phyloP scores from a whole-genome alignment of 2,329 filamentous ascomycete genomes.

The Lanzia echinophila region DNA sequence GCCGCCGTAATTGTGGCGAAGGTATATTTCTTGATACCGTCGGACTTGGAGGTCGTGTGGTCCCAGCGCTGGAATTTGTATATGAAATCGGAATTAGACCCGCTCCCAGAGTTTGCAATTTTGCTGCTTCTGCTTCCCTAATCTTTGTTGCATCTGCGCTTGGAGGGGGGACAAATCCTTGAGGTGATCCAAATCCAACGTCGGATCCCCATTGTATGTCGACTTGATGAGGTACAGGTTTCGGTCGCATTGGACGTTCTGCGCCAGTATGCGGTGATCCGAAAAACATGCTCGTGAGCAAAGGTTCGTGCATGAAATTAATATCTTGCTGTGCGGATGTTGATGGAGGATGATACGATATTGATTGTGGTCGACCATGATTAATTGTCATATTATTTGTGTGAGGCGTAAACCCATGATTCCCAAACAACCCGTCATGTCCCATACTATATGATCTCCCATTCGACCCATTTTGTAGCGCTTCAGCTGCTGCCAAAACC shows the following conservation, averaged over 20 bases:
- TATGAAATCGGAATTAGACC: slow-evolving; percentile 34
- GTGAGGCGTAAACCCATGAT: slow-evolving; percentile 12
- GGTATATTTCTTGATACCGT: not conserved
- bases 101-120: slow-evolving; percentile 49
- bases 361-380: slow-evolving; percentile 21
- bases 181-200: slow-evolving; percentile 49
- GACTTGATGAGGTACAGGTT: slow-evolving; percentile 27
- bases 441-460: slow-evolving; percentile 27
- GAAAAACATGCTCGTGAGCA: slow-evolving; percentile 26
- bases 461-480: slow-evolving; percentile 38
- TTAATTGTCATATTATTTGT: slow-evolving; percentile 14
- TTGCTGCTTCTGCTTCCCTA: slow-evolving; percentile 48
- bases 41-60: slow-evolving; percentile 42
- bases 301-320: slow-evolving; percentile 20
- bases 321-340: slow-evolving; percentile 7
- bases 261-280: slow-evolving; percentile 12
- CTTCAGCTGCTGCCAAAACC: slow-evolving; percentile 54
- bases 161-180: slow-evolving; percentile 52
- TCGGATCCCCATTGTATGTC: slow-evolving; percentile 62
- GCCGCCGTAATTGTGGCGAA: slow-evolving; percentile 33
- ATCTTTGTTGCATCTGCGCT: slow-evolving; percentile 52
- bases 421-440: slow-evolving; percentile 18
- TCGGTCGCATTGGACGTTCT: slow-evolving; percentile 9
- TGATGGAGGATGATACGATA: slow-evolving; percentile 17
- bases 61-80: slow-evolving; percentile 47